Base-by-base conservation (phyloP, 116 monocot genomes). In the Phalaenopsis hybrid region DNA sequence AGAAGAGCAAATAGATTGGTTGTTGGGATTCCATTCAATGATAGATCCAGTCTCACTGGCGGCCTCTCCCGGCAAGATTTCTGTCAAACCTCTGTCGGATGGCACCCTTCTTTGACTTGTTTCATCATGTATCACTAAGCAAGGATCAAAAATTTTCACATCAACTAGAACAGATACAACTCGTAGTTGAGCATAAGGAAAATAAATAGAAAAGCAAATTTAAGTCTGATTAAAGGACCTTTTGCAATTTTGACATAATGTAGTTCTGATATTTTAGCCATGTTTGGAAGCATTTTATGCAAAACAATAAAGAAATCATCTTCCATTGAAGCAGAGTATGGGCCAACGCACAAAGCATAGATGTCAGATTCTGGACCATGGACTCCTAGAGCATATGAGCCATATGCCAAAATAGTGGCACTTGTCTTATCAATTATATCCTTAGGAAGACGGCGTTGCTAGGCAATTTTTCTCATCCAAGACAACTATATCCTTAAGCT, bases 381-480 rank as follows among this genome's bases (percentile, higher is more conserved):
- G 76, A 90, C 90, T 76, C 90, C 90, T 59, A 90, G 73, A 76
- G 85, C 90, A 81, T 87, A 90, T 65, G 90, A 90, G 74, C 90
- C 90, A 78, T 81, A 90, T 25, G 87, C 6, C 76, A 87, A 81
- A 76, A 90, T 48, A 43, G 85, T 85, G 50, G 90, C 90, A 83
- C 76, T 80, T 23, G 87, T 75, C n/a, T 21, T 70, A 16, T 43
- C 79, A 81, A 85, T 84, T 0, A 87, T n/a, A 31, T 85, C 87
- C 11, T 85, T 78, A 16, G 81, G 82, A 59, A 85, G 83, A 0
- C 44, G 9, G 31, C 46, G 81, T 9, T 51, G 81, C 83, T 67
- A 81, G 5, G 87, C 87, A 18, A 90, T 87, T 77, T 85, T 77
- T 52, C 69, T 87, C 79, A 87, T 80, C 90, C 90, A 90, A 3